Conservation (phyloP, 148 eudicot species). For the Pouteria glomerata region DNA sequence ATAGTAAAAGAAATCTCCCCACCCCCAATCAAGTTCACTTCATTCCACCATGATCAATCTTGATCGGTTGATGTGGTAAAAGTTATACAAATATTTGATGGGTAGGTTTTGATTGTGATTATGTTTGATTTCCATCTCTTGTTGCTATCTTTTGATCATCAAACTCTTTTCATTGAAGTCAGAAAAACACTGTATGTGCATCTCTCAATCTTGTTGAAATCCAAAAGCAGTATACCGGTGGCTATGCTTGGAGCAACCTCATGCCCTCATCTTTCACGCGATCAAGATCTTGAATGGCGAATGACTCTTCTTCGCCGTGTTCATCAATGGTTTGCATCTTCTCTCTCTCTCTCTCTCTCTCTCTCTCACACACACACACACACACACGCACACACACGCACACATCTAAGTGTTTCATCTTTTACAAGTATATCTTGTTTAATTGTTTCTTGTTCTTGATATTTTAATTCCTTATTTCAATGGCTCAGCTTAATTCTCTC, state of each 20-base stretch:
- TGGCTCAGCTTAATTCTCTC: background rate
- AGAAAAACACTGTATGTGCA: background rate
- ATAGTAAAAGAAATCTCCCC: background rate
- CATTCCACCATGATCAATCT: background rate
- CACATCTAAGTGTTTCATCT: background rate
- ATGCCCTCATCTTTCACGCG: background rate
- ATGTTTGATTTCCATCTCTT: background rate
- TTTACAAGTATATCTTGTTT: background rate
- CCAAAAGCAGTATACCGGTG: background rate
- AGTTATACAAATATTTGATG: background rate
- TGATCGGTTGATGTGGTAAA: background rate
- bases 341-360: background rate
- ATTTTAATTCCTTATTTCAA: conserved; percentile 8
- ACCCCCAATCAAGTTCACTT: background rate
- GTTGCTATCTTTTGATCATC: background rate
- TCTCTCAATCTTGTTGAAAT: background rate
- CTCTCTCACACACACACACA: background rate
- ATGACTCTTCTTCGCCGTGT: background rate
- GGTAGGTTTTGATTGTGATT: background rate
- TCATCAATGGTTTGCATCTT: conserved; percentile 12
- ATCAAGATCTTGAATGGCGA: conserved; percentile 1
- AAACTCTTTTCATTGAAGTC: conserved; percentile 2
- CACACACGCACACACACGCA: background rate
- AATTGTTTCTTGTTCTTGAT: background rate
- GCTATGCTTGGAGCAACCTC: background rate